phyloP scores from a whole-genome alignment of 305 asterid genomes.

The Fraxinus nigra region DNA sequence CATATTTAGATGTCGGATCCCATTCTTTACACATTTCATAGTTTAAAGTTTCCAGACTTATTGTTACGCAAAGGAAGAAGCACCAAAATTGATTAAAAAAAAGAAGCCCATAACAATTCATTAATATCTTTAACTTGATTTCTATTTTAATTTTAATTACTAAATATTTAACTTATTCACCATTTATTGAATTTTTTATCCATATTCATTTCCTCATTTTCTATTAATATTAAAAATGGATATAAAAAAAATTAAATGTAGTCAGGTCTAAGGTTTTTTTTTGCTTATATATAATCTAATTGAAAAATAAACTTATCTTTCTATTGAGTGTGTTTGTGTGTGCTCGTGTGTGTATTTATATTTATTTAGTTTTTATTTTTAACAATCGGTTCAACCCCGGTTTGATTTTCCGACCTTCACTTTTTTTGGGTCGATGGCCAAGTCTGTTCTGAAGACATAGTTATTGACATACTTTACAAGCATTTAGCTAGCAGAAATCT shows the following conservation, averaged over 20 bases:
- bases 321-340: too few species aligned
- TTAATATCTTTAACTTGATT: background rate
- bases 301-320: background rate
- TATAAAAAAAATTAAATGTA: background rate
- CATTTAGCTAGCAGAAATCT: background rate
- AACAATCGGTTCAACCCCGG: background rate
- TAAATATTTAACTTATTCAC: background rate
- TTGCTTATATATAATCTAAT: background rate
- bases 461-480: background rate
- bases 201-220: background rate
- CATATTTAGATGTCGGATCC: background rate
- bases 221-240: background rate
- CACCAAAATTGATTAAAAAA: background rate
- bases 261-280: background rate
- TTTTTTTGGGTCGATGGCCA: background rate
- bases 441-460: background rate
- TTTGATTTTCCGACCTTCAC: background rate
- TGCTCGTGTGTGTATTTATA: too few species aligned
- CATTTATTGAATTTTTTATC: background rate
- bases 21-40: background rate
- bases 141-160: background rate
- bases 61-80: background rate
- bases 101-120: background rate
- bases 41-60: background rate
- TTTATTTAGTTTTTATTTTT: too few species aligned